phyloP scores from a whole-genome alignment of 2,329 filamentous ascomycete genomes.

The Geosmithia flava region DNA sequence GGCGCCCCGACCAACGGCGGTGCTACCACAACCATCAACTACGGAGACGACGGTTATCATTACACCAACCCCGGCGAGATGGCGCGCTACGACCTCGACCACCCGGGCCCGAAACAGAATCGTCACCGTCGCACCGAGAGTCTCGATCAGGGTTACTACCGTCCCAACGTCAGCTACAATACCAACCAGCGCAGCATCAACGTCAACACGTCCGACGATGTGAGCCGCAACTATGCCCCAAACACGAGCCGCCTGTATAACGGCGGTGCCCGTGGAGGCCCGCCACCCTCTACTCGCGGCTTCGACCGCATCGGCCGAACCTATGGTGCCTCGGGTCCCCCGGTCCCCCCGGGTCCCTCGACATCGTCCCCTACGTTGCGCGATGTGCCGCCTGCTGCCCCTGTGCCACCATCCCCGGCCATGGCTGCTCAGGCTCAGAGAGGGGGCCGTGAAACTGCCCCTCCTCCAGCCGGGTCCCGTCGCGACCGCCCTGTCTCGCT shows the following conservation, averaged over 20 bases:
- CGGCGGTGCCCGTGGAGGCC: conserved; percentile 26
- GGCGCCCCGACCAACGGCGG: conserved; percentile 24
- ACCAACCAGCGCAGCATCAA: conserved; percentile 33
- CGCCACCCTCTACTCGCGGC: conserved; percentile 57
- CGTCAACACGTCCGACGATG: conserved; percentile 29
- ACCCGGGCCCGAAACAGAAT: conserved; percentile 24
- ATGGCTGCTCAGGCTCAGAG: conserved; percentile 1
- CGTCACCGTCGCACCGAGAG: conserved; percentile 35
- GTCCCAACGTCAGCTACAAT: conserved; percentile 40
- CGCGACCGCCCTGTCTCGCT: conserved; percentile 35
- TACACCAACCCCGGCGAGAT: conserved; percentile 53
- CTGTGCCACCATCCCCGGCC: conserved; percentile 24
- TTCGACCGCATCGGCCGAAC: conserved; percentile 55
- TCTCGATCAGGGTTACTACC: conserved; percentile 40
- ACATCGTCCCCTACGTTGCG: conserved; percentile 16
- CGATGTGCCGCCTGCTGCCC: conserved; percentile 26
- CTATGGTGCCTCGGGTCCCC: conserved; percentile 12
- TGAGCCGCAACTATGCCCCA: conserved; percentile 27
- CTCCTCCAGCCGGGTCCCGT: conserved; percentile 7
- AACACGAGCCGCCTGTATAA: conserved; percentile 23
- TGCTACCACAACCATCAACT: conserved; percentile 28
- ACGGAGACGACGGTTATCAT: conserved; percentile 47
- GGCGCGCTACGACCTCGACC: conserved; percentile 47
- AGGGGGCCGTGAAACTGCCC: background rate
- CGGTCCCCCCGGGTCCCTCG: conserved; percentile 22